phyloP scores from a whole-genome alignment of 1,284 basidiomycete genomes.

The Moniliella sp. region DNA sequence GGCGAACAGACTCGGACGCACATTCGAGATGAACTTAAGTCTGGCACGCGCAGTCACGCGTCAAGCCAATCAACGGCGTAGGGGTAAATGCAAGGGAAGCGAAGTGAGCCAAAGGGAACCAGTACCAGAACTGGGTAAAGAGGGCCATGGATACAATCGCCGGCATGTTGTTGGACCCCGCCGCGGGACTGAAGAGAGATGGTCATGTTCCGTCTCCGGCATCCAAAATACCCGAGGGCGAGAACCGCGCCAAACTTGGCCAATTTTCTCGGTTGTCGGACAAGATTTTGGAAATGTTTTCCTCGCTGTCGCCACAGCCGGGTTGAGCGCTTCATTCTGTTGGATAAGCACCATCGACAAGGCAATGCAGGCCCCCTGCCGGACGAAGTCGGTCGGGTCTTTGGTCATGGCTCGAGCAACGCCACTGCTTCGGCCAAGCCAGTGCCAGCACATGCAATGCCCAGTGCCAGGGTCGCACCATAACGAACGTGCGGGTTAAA shows the following conservation, averaged over 20 bases:
- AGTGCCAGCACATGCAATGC: constrained; percentile 31
- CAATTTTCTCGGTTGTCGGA: constrained; percentile 33
- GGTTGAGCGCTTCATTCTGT: constrained; percentile 31
- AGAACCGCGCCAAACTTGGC: constrained; percentile 33
- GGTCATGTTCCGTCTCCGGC: constrained; percentile 32
- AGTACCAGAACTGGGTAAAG: constrained; percentile 34
- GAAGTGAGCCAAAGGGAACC: constrained; percentile 34
- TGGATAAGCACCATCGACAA: constrained; percentile 31
- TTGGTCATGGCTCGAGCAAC: constrained; percentile 32
- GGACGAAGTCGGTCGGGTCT: constrained; percentile 32
- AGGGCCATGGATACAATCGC: constrained; percentile 33
- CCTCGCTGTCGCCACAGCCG: constrained; percentile 20
- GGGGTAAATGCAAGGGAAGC: constrained; percentile 29
- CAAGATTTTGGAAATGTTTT: constrained; percentile 26
- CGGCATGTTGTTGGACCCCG: constrained; percentile 27
- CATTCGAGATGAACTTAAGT: constrained; percentile 23
- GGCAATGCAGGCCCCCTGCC: constrained; percentile 30
- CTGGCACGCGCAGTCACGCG: constrained; percentile 23
- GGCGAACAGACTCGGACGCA: constrained; percentile 27
- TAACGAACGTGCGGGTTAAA: constrained; percentile 34
- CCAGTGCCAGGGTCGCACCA: constrained; percentile 30
- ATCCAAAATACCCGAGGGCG: constrained; percentile 28
- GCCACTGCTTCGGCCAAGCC: constrained; percentile 31
- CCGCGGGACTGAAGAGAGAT: constrained; percentile 25
- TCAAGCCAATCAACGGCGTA: constrained; percentile 27